A percentile compares a stretch with the other conserved stretches of the same genome.
phyloP scores from a whole-genome alignment of 2,329 filamentous ascomycete species.

The Hansfordia pulvinata region DNA sequence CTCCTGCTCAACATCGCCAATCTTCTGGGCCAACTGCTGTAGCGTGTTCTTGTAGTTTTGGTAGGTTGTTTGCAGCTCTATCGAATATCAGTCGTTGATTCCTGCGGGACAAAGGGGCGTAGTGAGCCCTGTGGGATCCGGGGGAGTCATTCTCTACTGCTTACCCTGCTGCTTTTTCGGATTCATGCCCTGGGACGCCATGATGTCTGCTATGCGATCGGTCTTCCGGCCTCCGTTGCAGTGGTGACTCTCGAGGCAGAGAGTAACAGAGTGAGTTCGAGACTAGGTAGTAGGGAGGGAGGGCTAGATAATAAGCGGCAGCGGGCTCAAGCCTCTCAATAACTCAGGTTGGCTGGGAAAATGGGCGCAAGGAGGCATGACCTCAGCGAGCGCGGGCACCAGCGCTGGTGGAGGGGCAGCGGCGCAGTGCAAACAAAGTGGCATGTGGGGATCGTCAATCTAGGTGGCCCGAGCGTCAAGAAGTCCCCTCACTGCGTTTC shows the following conservation, averaged over 20 bases:
- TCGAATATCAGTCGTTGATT: background rate
- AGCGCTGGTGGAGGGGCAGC: too few species aligned
- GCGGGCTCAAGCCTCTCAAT: too few species aligned
- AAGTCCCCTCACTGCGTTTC: too few species aligned
- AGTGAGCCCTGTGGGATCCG: conserved; percentile 2
- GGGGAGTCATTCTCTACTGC: conserved; percentile 3
- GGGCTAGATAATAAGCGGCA: too few species aligned
- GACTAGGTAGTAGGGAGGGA: background rate
- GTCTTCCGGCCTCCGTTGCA: background rate
- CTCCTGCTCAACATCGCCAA: conserved; percentile 95
- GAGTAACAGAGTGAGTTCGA: background rate
- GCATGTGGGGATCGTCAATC: too few species aligned
- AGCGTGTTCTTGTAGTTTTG: conserved; percentile 65
- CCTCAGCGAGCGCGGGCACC: too few species aligned
- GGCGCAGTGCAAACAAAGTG: too few species aligned
- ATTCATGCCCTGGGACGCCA: conserved; percentile 38
- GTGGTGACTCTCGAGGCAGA: background rate
- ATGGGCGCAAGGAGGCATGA: too few species aligned
- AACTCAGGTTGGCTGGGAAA: background rate
- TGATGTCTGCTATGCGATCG: conserved; percentile 12
- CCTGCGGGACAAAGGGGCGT: conserved; percentile 2
- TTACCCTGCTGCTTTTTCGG: conserved; percentile 65
- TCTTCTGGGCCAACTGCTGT: conserved; percentile 89
- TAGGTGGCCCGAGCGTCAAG: too few species aligned
- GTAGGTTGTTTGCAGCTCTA: conserved; percentile 72